A percentile compares a stretch with the other conserved stretches of the same genome.
These are phyloP conservation scores for Phytopythium litorale DNA, from an alignment of 352 stramenopile species.

Conservation along the genomic window DNA sequence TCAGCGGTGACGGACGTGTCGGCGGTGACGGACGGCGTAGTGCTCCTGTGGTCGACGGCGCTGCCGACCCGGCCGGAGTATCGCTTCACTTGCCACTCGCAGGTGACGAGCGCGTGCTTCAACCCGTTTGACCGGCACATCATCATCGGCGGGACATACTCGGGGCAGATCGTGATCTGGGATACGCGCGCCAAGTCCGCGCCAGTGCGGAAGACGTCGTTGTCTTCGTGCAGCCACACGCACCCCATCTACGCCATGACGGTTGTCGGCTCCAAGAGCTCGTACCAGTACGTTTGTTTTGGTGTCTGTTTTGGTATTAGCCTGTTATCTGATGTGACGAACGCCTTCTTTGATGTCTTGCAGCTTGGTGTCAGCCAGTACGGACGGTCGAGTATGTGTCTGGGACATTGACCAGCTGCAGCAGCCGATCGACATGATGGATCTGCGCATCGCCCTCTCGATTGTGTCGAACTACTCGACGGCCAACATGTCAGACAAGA, in stretches of 20 bases:
- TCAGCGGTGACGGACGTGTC: conserved; percentile 50
- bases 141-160: conserved; percentile 84
- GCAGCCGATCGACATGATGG: conserved; percentile 78
- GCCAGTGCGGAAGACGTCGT: conserved; percentile 80
- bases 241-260: conserved; percentile 87
- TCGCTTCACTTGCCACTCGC: conserved; percentile 84
- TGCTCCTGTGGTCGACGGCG: conserved; percentile 85
- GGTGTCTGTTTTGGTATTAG: neutral
- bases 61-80: conserved; percentile 78
- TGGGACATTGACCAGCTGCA: conserved; percentile 86
- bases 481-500: conserved; percentile 68
- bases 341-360: conserved; percentile 3
- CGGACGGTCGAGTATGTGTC: conserved; percentile 80
- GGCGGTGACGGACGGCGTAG: conserved; percentile 67
- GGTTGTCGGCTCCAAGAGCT: conserved; percentile 76
- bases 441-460: conserved; percentile 75
- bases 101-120: conserved; percentile 84
- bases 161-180: conserved; percentile 85
- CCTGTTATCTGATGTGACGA: neutral
- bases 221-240: conserved; percentile 79
- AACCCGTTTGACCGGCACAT: conserved; percentile 85
- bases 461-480: conserved; percentile 75
- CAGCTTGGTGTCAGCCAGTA: conserved; percentile 83
- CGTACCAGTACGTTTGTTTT: conserved; percentile 61
- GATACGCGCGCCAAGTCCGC: conserved; percentile 78